Evolutionary conservation across 306 rosid genomes (phyloP).

Genomic region (Luffa aegyptiaca): DNA sequence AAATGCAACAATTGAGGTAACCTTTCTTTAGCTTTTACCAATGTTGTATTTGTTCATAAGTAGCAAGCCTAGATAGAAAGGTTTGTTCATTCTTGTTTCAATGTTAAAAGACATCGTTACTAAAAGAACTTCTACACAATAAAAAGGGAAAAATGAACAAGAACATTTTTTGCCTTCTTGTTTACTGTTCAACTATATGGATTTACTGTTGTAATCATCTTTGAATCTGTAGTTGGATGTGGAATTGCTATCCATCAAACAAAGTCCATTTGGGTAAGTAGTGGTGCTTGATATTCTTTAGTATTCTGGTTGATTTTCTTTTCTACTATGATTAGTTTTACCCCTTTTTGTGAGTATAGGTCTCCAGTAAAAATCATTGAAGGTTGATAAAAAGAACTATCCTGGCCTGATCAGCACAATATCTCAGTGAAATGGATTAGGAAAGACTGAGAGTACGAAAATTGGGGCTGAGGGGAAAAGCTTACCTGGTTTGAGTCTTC

Average conservation of each 20-base stretch:
- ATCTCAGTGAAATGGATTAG: neutral
- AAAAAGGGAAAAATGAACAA: neutral
- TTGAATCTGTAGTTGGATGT: constrained; percentile 58
- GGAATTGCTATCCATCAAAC: constrained; percentile 82
- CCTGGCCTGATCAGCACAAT: neutral
- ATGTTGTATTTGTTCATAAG: neutral
- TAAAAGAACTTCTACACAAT: neutral
- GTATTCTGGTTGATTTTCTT: neutral
- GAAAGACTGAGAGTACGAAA: neutral
- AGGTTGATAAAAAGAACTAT: constrained; percentile 31
- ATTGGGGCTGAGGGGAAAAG: neutral
- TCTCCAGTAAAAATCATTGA: constrained; percentile 75
- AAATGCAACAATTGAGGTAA: constrained; percentile 88
- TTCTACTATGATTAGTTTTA: neutral
- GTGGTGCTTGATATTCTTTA: neutral
- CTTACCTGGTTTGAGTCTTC: constrained; percentile 1
- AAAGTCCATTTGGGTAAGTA: constrained; percentile 89
- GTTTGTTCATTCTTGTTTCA: neutral
- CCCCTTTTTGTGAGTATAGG: constrained; percentile 28
- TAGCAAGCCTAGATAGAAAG: neutral
- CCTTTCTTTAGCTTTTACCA: neutral
- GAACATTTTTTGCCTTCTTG: constrained; percentile 14
- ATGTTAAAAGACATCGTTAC: neutral
- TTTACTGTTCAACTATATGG: neutral
- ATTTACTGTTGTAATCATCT: constrained; percentile 3